Evolutionary conservation across 306 rosid genomes (phyloP), one percentile per base, ranked within the genome.

Genomic region (Dalbergia cochinchinensis): DNA sequence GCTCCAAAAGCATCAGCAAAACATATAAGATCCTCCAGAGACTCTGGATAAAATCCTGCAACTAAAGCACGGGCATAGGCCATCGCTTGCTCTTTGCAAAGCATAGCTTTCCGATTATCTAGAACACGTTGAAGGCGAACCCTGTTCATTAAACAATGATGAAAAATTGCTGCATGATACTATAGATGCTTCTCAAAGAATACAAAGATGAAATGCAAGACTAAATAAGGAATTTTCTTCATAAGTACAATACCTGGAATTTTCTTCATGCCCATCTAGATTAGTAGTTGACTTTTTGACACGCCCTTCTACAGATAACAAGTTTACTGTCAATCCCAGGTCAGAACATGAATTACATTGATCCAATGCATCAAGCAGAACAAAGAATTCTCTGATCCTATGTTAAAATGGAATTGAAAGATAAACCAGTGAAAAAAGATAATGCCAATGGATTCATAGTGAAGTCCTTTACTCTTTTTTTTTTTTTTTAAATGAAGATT

Each of bases 41-140:
- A 83, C 79, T 93, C 94, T 35, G 89, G 84, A 61, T 91, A 90
- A 80, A 79, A 96, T 86, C 99, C 98, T 5, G 96, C 90, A 64
- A 90, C 99, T 80, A 93, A 86, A 70, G 99, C 94, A 50, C 99
- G 98, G 16, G 99, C 99, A 84, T 93, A 96, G 59, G 99, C 99
- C 99, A 96, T 96, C 2, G 98, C 99, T 81, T 96, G 99, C 86
- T 96, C 99, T 88, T 91, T 96, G 85, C 84, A 89, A 22, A 96
- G 93, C 74, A 93, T 92, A 9, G 95, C 93, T 87, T 77, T 96
- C 44, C 99, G 94, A 42, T 88, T 91, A 81, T 93, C 98, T 67
- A 96, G 83, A 88, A 96, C 97, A 41, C 96, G 98, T 73, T 87
- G 97, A 86, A 96, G 99, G 61, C 86, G 89, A 82, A 90, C 80